These are phyloP conservation scores for Hanseniaspora clermontiae DNA, from an alignment of 805 yeast species.

Conservation along the genomic window DNA sequence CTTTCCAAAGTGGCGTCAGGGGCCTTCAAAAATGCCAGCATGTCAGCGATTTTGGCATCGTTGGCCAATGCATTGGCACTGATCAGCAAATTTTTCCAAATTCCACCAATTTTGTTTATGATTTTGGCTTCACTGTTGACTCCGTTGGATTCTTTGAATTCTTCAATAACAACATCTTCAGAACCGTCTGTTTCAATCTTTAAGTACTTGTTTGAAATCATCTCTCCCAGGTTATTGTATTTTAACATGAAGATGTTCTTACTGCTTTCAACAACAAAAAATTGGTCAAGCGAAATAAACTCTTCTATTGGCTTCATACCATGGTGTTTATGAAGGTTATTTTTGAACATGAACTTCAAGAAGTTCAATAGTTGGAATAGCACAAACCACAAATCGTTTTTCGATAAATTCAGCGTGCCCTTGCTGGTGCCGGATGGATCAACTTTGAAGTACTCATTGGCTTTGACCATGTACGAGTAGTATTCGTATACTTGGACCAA, in stretches of 20 bases:
- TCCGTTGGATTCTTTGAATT: not conserved
- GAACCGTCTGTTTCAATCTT: not conserved
- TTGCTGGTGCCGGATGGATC: conserved; percentile 10
- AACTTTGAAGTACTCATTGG: conserved; percentile 54
- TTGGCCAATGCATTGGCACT: conserved; percentile 3
- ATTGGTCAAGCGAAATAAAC: conserved; percentile 48
- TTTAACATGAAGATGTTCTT: conserved; percentile 1
- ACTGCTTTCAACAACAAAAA: conserved; percentile 53
- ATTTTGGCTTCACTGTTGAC: not conserved
- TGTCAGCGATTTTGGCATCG: not conserved
- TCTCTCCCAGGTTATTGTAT: conserved; percentile 1
- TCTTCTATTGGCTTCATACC: conserved; percentile 32
- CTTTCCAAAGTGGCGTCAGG: conserved; percentile 39
- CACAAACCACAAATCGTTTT: conserved; percentile 27
- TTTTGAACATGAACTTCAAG: conserved; percentile 4
- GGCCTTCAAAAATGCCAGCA: conserved; percentile 33
- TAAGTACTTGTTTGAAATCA: conserved; percentile 5
- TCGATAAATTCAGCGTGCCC: conserved; percentile 18
- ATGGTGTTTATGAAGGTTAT: conserved; percentile 4
- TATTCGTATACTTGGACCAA: conserved; percentile 73
- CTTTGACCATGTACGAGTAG: conserved; percentile 61
- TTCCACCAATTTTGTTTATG: conserved; percentile 6
- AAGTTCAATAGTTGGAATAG: conserved; percentile 68
- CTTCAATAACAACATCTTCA: not conserved
- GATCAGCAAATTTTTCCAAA: conserved; percentile 6